Conservation (phyloP, 2,329 filamentous ascomycete genomes). For the Sporothrix brasiliensis region DNA sequence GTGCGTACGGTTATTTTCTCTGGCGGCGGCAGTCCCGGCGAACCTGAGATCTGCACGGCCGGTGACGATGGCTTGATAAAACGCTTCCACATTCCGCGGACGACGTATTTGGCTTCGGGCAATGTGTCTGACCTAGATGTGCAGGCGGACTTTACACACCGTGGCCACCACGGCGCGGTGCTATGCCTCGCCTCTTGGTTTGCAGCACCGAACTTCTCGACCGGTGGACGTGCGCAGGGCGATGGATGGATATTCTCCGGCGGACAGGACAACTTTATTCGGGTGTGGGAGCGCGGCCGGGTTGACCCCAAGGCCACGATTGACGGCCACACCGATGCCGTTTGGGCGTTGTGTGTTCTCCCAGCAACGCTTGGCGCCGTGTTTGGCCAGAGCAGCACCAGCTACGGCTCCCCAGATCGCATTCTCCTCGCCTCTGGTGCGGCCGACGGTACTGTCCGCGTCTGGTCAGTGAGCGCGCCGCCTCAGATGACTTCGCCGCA, state of each 20-base stretch:
- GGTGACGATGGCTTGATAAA: slow-evolving; percentile 96
- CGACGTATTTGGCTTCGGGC: slow-evolving; percentile 51
- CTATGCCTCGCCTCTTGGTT: slow-evolving; percentile 86
- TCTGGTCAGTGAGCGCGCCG: slow-evolving; percentile 93
- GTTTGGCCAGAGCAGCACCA: slow-evolving; percentile 73
- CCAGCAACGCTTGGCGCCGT: slow-evolving; percentile 79
- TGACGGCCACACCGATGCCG: slow-evolving; percentile 91
- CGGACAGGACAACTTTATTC: slow-evolving; percentile 87
- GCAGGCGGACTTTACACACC: slow-evolving; percentile 89
- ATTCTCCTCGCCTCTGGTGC: slow-evolving; percentile 89
- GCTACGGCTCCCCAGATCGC: slow-evolving; percentile 79
- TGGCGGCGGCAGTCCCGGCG: slow-evolving; percentile 89
- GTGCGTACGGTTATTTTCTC: slow-evolving; percentile 96
- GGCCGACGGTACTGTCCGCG: slow-evolving; percentile 85
- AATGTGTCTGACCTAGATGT: slow-evolving; percentile 81
- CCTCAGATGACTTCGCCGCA: slow-evolving; percentile 83
- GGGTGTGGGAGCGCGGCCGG: slow-evolving; percentile 92
- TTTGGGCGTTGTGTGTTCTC: slow-evolving; percentile 93
- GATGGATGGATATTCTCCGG: slow-evolving; percentile 99
- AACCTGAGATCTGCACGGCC: slow-evolving; percentile 95
- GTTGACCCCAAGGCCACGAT: slow-evolving; percentile 95
- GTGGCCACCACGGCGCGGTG: slow-evolving; percentile 89
- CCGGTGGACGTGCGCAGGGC: slow-evolving; percentile 81
- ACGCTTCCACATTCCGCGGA: slow-evolving; percentile 90
- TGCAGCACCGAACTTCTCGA: slow-evolving; percentile 83